Base-by-base conservation (phyloP, 352 stramenopile genomes). In the Globisporangium ultimum region DNA sequence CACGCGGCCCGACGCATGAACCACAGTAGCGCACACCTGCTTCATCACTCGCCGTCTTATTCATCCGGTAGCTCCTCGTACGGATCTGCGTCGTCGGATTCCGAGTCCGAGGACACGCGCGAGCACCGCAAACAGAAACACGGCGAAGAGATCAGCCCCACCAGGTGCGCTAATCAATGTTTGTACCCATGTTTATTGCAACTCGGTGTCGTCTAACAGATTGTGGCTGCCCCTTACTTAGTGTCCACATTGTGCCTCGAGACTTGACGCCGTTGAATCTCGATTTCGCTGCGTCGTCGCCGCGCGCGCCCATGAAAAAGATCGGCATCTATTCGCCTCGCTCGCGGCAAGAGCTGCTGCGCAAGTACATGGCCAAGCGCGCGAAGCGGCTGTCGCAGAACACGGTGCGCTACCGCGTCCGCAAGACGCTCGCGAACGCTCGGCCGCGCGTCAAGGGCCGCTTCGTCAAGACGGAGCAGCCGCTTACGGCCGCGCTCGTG, bases 401-500 rank as follows among this genome's bases (percentile, higher is more conserved):
- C 63, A 91, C 72, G 51, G 80, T 93, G 51, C 80, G 80, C 66
- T 93, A 91, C 61, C 71, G 81, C 56, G 84, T 93, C 58, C 80
- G 80, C 49, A 93, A 93, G 54, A 89, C 84, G 49, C 73, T 91
- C 41, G 84, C 84, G 48, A 91, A 91, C 42, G 83, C 83, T 15
- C 80, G 83, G 4, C 80, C 84, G 24, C 77, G 84, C 11, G 80
- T 91, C 42, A 93, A 90, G 66, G 84, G 84, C 43, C 80, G 84
- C 20, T 93, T 93, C 65, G 80, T 91, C 58, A 93, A 93, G 76
- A 93, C 84, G 5, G 76, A 85, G 72, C 73, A 83, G 61, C 79
- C 84, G 43, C 77, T 93, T 53, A 93, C 80, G 8, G 84, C 80
- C 21, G 81, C 79, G 21, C 61, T 74, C 22, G 77, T 80, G 17